Base-by-base conservation (phyloP, 2,329 filamentous ascomycete species). In the Aureobasidium lini region DNA sequence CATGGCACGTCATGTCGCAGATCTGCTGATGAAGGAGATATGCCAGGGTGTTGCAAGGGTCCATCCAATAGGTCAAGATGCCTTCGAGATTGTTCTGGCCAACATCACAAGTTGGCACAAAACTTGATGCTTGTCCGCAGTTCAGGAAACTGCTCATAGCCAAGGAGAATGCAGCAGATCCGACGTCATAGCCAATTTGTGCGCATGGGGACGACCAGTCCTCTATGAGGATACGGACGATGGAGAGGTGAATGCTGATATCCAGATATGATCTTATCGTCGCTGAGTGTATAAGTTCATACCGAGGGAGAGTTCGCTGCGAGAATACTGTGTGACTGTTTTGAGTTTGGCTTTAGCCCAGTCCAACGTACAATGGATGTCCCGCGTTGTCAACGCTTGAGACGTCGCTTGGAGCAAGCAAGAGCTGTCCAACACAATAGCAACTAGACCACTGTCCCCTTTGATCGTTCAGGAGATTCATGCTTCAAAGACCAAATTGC, bases 1-100 rank as follows among this genome's bases (percentile, higher is more conserved):
- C 40, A 57, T 47, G 42, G 53, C 15, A 47, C 53, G 53, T 57
- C 53, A 57, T 47, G 3, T 18, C 47, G 53, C 31, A 47, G 42
- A 57, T 57, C 42, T 47, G 28, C 18, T 13, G 16, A n/a, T 47
- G 15, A 13, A 37, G 11, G 5, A 31, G 16, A 37, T 29, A 11
- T 39, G 13, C 39, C 28, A 16, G 40, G 16, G 6, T 37, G 7
- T 32, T 13, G 40, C 53, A 29, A 39, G 23, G 42, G 32, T 34
- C 15, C 15, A 46, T 57, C 7, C 23, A 16, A 57, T 57, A 47
- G 53, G 53, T n/a, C 32, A 57, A 23, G 16, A 29, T 42, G 18
- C 43, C 10, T 43, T 44, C 28, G 29, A 34, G 6, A 11, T 29
- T 36, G n/a, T 18, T 54, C 42, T n/a, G 13, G 31, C 15, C 39